Conservation (phyloP, 192 early-diverging fungal species). For the Backusella australiensis region DNA sequence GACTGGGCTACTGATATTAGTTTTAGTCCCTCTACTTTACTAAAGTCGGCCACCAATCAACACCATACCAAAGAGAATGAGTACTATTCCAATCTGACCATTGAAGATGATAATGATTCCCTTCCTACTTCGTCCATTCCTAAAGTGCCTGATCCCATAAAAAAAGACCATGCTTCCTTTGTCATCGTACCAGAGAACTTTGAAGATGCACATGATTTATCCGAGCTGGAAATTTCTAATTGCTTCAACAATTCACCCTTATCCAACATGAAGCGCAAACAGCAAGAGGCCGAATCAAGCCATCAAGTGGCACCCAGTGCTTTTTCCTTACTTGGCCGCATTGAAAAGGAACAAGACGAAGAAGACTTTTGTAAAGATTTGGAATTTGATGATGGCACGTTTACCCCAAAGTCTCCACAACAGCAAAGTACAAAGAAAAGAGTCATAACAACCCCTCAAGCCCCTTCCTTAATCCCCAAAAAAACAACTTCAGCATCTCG, state of each 20-base stretch:
- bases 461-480: neutral
- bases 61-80: neutral
- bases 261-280: neutral
- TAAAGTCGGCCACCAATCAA: neutral
- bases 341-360: neutral
- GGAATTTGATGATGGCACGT: neutral
- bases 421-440: neutral
- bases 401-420: neutral
- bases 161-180: neutral
- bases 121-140: neutral
- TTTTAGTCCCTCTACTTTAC: neutral
- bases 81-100: neutral
- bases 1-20: conserved; percentile 17
- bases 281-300: neutral
- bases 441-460: neutral
- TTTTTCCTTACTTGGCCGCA: neutral
- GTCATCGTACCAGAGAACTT: neutral
- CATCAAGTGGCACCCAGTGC: neutral
- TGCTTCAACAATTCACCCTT: neutral
- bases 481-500: neutral
- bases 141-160: neutral
- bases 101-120: conserved; percentile 1
- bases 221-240: neutral
- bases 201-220: neutral
- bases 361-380: conserved; percentile 13